These are phyloP conservation scores for Cladosporium austrohemisphaericum DNA, from an alignment of 2,329 filamentous ascomycete genomes.

Conservation along the genomic window DNA sequence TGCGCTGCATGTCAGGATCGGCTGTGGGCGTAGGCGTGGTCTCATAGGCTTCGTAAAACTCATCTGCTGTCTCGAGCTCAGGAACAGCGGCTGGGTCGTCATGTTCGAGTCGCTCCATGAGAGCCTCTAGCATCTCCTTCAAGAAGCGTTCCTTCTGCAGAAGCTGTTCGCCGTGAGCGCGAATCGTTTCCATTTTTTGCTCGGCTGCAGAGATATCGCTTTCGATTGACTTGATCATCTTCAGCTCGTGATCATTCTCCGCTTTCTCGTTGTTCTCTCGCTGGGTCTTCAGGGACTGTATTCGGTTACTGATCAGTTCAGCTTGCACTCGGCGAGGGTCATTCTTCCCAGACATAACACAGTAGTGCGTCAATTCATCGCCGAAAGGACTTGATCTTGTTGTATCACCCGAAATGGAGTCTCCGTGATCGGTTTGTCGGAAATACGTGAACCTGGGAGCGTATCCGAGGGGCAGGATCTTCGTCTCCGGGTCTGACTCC, in stretches of 20 bases:
- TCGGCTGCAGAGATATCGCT: conserved; percentile 42
- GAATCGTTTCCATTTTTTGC: conserved; percentile 53
- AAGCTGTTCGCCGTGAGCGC: conserved; percentile 55
- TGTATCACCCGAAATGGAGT: conserved; percentile 73
- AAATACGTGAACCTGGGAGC: conserved; percentile 97
- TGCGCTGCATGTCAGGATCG: conserved; percentile 40
- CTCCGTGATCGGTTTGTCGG: conserved; percentile 87
- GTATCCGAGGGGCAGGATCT: conserved; percentile 87
- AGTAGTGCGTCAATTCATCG: conserved; percentile 87
- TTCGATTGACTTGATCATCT: conserved; percentile 53
- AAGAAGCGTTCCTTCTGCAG: conserved; percentile 58
- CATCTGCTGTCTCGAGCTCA: conserved; percentile 42
- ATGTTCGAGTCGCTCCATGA: conserved; percentile 54
- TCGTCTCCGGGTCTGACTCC: conserved; percentile 85
- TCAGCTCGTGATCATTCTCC: conserved; percentile 71
- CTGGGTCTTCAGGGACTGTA: conserved; percentile 74
- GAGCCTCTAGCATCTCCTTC: conserved; percentile 53
- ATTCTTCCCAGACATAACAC: conserved; percentile 73
- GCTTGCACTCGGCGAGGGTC: conserved; percentile 86
- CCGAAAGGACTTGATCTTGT: conserved; percentile 86
- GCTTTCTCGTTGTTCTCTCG: conserved; percentile 69
- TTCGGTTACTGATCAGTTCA: conserved; percentile 74
- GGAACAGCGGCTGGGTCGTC: conserved; percentile 52
- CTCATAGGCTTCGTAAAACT: conserved; percentile 50
- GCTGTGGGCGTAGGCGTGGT: conserved; percentile 38